Conservation (phyloP, 2,329 filamentous ascomycete genomes). For the Teratosphaeria pseudoeucalypti region DNA sequence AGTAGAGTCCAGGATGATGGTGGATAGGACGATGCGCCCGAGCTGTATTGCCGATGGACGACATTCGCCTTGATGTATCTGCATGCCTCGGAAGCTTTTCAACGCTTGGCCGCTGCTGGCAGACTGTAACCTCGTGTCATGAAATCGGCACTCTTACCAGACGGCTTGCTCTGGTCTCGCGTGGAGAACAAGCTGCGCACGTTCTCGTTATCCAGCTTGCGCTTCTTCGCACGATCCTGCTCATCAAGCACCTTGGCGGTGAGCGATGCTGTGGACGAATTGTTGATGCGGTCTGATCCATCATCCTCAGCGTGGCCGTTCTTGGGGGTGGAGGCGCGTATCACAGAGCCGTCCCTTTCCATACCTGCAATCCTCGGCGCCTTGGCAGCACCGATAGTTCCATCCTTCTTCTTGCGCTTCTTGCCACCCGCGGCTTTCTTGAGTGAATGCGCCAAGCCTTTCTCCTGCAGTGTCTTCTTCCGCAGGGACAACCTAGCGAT, state of each 20-base stretch:
- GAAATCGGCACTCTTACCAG: constrained; percentile 37
- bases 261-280: constrained; percentile 71
- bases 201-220: constrained; percentile 53
- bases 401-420: constrained; percentile 58
- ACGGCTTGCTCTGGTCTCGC: constrained; percentile 25
- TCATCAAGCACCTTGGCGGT: constrained; percentile 81
- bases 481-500: constrained; percentile 56
- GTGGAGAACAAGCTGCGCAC: constrained; percentile 39
- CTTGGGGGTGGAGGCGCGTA: not conserved
- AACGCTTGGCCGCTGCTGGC: constrained; percentile 15
- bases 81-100: constrained; percentile 2
- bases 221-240: constrained; percentile 71
- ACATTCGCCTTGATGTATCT: not conserved
- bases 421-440: constrained; percentile 60
- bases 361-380: constrained; percentile 16
- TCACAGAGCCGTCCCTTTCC: constrained; percentile 3
- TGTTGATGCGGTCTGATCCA: constrained; percentile 58
- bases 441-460: constrained; percentile 71
- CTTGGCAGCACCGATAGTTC: constrained; percentile 36
- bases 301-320: constrained; percentile 7
- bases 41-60: not conserved
- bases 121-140: constrained; percentile 39
- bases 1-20: too few relatives aligned
- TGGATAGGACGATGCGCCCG: too few relatives aligned
- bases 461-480: constrained; percentile 56